Conservation (phyloP, 1,284 basidiomycete species). For the Cryptococcus depauperatus region DNA sequence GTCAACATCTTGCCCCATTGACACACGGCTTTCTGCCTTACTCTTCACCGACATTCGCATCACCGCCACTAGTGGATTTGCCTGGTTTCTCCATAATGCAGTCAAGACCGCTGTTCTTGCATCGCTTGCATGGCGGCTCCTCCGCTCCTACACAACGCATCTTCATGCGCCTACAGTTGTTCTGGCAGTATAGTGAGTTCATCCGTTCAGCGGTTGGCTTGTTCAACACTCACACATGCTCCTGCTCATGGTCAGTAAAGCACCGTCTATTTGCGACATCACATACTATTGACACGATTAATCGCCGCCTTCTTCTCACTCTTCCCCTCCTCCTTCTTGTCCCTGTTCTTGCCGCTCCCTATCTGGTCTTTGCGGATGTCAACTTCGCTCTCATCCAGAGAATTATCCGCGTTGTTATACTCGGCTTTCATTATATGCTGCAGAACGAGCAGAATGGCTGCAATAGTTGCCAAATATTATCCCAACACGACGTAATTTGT, state of each 20-base stretch:
- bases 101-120: constrained; percentile 72
- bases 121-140: constrained; percentile 86
- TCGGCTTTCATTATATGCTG: neutral
- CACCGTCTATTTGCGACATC: neutral
- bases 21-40: too few species aligned
- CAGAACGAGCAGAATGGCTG: too few species aligned
- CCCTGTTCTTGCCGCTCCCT: constrained; percentile 10
- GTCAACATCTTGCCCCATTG: too few species aligned
- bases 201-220: neutral
- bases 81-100: constrained; percentile 89
- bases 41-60: constrained; percentile 52
- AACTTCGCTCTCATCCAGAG: constrained; percentile 11
- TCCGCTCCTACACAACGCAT: constrained; percentile 64
- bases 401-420: constrained; percentile 6
- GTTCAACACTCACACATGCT: constrained; percentile 31
- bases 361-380: constrained; percentile 18
- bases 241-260: constrained; percentile 15
- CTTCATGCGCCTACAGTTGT: constrained; percentile 48
- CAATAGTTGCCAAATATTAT: too few species aligned
- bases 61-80: constrained; percentile 61
- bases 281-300: constrained; percentile 44
- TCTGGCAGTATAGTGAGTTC: constrained; percentile 21
- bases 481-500: too few species aligned
- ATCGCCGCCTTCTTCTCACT: constrained; percentile 33
- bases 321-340: constrained; percentile 22